Evolutionary conservation across 164 flowering plant species (phyloP), one percentile per base, ranked within the genome.

Genomic region (Dillenia turbinata): DNA sequence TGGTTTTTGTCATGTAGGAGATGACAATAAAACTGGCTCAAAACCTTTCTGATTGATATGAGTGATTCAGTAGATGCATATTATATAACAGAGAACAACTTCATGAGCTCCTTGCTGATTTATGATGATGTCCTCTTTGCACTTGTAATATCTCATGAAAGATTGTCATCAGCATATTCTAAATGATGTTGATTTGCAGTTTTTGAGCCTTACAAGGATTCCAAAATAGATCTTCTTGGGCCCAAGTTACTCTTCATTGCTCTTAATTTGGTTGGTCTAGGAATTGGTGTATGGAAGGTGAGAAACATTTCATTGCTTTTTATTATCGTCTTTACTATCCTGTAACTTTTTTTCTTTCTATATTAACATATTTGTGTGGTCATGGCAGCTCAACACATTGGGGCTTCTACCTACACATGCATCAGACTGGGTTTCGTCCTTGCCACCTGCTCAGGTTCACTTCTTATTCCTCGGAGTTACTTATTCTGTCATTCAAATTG

Each of bases 371-470:
- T 49, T 56, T 60, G 22, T 47, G 59, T 67, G 17, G 6, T 59
- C 53, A 60, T 74, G 53, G 66, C 96, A 91, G 99, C 94, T 95
- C 44, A 95, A 95, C 73, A 77, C 97, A 4, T 58, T 95, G 81
- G 99, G 99, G 44, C 91, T 94, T 74, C 99, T 94, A 74, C 99
- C 99, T 66, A 91, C 99, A 16, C 96, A 91, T 76, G 86, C 86
- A 59, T 92, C 99, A 22, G 99, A 92, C 61, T 94, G 99, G 99
- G 99, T 95, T 60, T 95, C 97, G 64, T 89, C 97, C 40, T 76
- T 95, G 56, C 82, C 96, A 12, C 97, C 99, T 63, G 85, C 99
- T 64, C 96, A 76, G 96, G 99, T 92, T 64, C 22, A 12, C 8
- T 19, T 52, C 40, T 33, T 33, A 33, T 33, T 33, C 40, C 40